Conservation (phyloP, 108 stramenopile species). For the Epithemia pelagica region DNA sequence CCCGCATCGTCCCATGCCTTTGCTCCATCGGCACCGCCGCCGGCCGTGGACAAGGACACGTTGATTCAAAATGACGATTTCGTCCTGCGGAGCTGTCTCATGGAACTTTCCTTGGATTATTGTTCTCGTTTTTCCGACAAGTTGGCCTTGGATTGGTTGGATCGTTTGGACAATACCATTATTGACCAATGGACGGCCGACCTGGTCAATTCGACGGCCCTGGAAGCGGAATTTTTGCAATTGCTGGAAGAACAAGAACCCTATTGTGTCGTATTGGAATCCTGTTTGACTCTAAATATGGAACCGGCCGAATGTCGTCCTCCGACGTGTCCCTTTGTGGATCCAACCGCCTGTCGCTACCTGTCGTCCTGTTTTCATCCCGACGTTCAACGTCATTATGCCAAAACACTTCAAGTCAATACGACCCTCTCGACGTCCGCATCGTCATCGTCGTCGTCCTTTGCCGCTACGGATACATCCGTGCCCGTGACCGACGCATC, state of each 20-base stretch:
- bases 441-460: too few species aligned
- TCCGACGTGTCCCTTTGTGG: slow-evolving; percentile 51
- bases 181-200: not conserved
- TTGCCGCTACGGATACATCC: too few species aligned
- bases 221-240: slow-evolving; percentile 35
- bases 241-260: slow-evolving; percentile 38
- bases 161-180: not conserved
- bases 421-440: not conserved
- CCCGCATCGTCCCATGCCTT: not conserved
- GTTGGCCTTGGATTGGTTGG: slow-evolving; percentile 33
- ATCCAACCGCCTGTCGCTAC: slow-evolving; percentile 53
- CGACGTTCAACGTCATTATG: slow-evolving; percentile 20
- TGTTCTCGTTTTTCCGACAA: slow-evolving; percentile 54
- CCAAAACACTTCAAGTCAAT: slow-evolving; percentile 19
- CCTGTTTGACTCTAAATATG: slow-evolving; percentile 39
- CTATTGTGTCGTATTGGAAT: slow-evolving; percentile 56
- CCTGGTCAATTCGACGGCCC: not conserved
- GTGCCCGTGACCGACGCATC: too few species aligned
- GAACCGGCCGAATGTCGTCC: slow-evolving; percentile 49
- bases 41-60: not conserved
- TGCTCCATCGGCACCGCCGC: too few species aligned
- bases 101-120: slow-evolving; percentile 63
- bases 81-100: slow-evolving; percentile 47
- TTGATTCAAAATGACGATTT: not conserved
- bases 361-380: slow-evolving; percentile 37